Conservation (phyloP, 805 yeast species). For the Barnettozyma vustinii region DNA sequence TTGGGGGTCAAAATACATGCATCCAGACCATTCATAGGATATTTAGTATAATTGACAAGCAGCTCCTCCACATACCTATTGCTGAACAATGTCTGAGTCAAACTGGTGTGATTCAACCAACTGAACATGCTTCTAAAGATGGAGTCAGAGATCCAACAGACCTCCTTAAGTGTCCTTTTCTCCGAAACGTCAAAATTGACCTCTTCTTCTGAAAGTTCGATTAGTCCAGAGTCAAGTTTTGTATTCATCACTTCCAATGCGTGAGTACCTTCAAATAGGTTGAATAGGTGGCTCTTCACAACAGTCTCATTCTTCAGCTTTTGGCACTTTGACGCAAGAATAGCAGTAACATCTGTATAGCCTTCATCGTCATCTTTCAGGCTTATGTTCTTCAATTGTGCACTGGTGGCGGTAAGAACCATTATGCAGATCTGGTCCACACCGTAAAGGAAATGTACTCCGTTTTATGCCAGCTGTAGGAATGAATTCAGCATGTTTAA, state of each 20-base stretch:
- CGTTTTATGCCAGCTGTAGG: no score
- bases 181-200: conserved; percentile 38
- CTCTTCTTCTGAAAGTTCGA: conserved; percentile 42
- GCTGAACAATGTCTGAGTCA: conserved; percentile 73
- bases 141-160: conserved; percentile 47
- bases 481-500: no score
- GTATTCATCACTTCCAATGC: conserved; percentile 75
- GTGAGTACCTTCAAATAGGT: conserved; percentile 77
- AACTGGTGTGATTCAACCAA: conserved; percentile 74
- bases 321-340: conserved; percentile 37
- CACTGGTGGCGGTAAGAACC: background rate
- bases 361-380: background rate
- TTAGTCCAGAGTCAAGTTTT: conserved; percentile 72
- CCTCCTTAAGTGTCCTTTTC: conserved; percentile 34
- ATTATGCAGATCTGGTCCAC: background rate
- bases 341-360: conserved; percentile 46
- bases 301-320: conserved; percentile 47
- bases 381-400: background rate
- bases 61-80: conserved; percentile 65
- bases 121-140: conserved; percentile 50
- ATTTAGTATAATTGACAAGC: conserved; percentile 35
- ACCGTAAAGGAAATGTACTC: no score
- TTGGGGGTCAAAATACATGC: conserved; percentile 6
- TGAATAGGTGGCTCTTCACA: conserved; percentile 53
- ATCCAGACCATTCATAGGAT: conserved; percentile 13